Evolutionary conservation across 306 rosid species (phyloP).

Genomic region (Dryas drummondii): DNA sequence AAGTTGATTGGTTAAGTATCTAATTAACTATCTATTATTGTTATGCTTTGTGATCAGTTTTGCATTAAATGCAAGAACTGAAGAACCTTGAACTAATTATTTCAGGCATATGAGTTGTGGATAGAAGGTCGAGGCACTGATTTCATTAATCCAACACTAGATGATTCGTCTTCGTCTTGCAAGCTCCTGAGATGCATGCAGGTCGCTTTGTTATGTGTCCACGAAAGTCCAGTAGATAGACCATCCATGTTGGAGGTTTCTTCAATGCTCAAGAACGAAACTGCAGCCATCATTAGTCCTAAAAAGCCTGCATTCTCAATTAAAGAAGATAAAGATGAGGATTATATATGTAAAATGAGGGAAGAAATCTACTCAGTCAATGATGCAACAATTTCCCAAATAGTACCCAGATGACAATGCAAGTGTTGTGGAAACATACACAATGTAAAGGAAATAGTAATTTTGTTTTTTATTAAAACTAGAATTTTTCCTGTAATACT

Average conservation of each 20-base stretch:
- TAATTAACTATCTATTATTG: no score
- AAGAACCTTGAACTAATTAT: neutral
- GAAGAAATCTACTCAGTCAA: slow-evolving; percentile 4
- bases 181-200: slow-evolving; percentile 36
- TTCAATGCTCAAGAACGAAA: slow-evolving; percentile 37
- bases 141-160: slow-evolving; percentile 31
- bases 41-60: no score
- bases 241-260: slow-evolving; percentile 37
- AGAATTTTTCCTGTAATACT: no score
- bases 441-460: neutral
- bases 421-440: neutral
- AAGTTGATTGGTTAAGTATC: neutral
- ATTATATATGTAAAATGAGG: neutral
- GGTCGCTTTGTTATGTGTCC: slow-evolving; percentile 38
- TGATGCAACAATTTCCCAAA: slow-evolving; percentile 1
- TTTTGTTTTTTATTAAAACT: no score
- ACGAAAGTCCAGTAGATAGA: slow-evolving; percentile 34
- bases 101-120: slow-evolving; percentile 47
- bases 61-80: no score
- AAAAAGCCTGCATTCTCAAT: slow-evolving; percentile 34
- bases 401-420: neutral
- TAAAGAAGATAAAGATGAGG: neutral
- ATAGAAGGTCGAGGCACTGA: slow-evolving; percentile 31
- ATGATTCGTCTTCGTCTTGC: slow-evolving; percentile 29
- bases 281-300: neutral